These are phyloP conservation scores for Hippophae gyantsensis DNA, from an alignment of 306 rosid species.

Conservation along the genomic window DNA sequence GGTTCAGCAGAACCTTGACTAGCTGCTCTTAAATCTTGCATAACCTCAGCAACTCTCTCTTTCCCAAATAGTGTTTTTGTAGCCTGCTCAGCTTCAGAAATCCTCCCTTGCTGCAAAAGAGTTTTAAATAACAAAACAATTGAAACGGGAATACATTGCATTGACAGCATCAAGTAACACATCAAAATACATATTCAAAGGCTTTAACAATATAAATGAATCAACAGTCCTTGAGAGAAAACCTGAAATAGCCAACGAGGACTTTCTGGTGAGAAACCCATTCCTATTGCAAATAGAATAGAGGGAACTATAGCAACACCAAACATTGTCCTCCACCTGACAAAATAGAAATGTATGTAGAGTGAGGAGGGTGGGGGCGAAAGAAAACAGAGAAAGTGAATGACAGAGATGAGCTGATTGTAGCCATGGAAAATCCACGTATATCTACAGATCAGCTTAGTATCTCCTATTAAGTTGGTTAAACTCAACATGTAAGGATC, in stretches of 20 bases:
- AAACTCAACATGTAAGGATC: too few relatives aligned
- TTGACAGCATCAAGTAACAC: not conserved
- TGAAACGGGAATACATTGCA: constrained; percentile 11
- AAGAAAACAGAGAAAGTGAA: not conserved
- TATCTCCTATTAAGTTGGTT: too few relatives aligned
- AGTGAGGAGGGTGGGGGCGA: not conserved
- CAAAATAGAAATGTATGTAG: constrained; percentile 1
- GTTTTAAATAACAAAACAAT: constrained; percentile 8
- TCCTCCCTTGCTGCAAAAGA: constrained; percentile 75
- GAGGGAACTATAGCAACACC: constrained; percentile 83
- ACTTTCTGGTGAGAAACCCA: constrained; percentile 86
- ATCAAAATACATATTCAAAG: constrained; percentile 2
- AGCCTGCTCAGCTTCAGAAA: constrained; percentile 69
- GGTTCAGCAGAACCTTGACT: constrained; percentile 79
- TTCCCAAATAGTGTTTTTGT: constrained; percentile 61
- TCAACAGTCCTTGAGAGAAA: constrained; percentile 8
- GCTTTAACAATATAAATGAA: constrained; percentile 14
- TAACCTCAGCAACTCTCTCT: constrained; percentile 67
- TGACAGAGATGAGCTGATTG: not conserved
- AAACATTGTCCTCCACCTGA: constrained; percentile 97
- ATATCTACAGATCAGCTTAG: too few relatives aligned
- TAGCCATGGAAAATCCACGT: too few relatives aligned
- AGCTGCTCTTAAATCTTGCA: constrained; percentile 50
- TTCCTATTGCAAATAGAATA: constrained; percentile 78
- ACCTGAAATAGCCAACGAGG: constrained; percentile 99